A percentile compares a stretch with the other conserved stretches of the same genome.
Conservation (phyloP, 805 yeast genomes). For the Wickerhamomyces ciferrii region DNA sequence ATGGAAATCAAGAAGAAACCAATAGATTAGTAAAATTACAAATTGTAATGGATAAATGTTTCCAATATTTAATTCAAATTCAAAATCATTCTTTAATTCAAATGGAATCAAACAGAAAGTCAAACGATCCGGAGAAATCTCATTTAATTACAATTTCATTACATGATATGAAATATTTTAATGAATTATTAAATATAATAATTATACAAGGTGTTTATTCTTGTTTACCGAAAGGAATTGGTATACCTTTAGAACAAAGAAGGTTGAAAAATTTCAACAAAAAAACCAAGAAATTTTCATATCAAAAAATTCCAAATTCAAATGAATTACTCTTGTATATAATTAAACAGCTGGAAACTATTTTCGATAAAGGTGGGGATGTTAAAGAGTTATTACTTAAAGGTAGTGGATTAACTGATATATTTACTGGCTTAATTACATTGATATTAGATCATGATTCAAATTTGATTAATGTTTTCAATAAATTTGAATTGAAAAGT, state of each 20-base stretch:
- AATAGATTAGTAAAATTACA: not conserved
- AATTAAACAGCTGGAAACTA: constrained; percentile 13
- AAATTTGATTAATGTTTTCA: constrained; percentile 8
- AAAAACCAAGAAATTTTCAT: constrained; percentile 21
- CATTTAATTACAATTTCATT: constrained; percentile 58
- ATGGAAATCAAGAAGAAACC: not conserved
- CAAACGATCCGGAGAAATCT: constrained; percentile 11
- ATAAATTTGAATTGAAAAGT: constrained; percentile 35
- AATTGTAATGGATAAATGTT: constrained; percentile 2
- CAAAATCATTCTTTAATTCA: constrained; percentile 10
- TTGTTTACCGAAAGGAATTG: constrained; percentile 47
- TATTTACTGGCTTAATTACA: constrained; percentile 42
- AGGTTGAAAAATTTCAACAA: constrained; percentile 43
- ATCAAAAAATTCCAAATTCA: constrained; percentile 13
- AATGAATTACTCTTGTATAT: constrained; percentile 12
- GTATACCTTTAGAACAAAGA: constrained; percentile 61
- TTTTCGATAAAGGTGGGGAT: constrained; percentile 23
- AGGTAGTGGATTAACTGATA: constrained; percentile 66
- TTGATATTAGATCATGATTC: constrained; percentile 31
- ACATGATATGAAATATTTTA: constrained; percentile 77
- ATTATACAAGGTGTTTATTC: constrained; percentile 72
- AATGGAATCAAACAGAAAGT: not conserved
- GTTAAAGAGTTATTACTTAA: constrained; percentile 43
- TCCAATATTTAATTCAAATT: constrained; percentile 8
- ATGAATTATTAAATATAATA: constrained; percentile 55